Evolutionary conservation across 2,329 filamentous ascomycete species (phyloP), one percentile per base, ranked within the genome.

Genomic region (Talaromyces islandicus): DNA sequence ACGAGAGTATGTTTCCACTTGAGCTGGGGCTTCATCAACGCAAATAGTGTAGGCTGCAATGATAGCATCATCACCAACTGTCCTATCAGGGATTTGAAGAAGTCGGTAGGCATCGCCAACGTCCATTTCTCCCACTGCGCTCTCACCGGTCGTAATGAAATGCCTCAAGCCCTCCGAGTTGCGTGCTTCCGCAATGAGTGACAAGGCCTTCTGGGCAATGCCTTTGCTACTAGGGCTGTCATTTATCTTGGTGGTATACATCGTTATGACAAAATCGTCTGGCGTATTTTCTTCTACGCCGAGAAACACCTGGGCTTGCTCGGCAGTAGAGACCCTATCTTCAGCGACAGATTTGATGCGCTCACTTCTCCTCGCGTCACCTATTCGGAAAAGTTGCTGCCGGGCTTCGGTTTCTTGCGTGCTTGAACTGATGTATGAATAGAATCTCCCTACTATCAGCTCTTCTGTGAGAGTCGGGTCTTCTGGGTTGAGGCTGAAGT

Each of bases 231-330:
- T 71, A 19, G 80, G 78, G 60, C 75, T 81, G 56, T 87, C 85
- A 50, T 73, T 75, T 72, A 85, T 81, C 74, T 86, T 86, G 41
- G 83, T 71, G 30, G 80, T 77, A 64, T 78, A 85, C 73, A 85
- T 78, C 2, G 85, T 79, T 54, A 81, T 73, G 41, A 88, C 76
- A 63, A 83, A 83, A 54, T 86, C 83, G 66, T 88, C 85, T 2
- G 78, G 66, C 10, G 78, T 81, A 11, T 73, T 72, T 29, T 73
- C 70, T 56, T 78, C 74, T 11, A 84, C 81, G 7, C 80, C 83
- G 12, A 90, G 77, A 74, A 83, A 89, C 12, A 81, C 75, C 32
- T 88, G 76, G 1, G 88, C 88, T 68, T 89, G 84, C 52, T 85
- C 80, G 59, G 84, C 82, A n/a, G 81, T 85, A 62, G 86, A 81